A percentile compares a stretch with the other conserved stretches of the same genome.
Conservation (phyloP, 805 yeast genomes). For the Kluyveromyces siamensis region DNA sequence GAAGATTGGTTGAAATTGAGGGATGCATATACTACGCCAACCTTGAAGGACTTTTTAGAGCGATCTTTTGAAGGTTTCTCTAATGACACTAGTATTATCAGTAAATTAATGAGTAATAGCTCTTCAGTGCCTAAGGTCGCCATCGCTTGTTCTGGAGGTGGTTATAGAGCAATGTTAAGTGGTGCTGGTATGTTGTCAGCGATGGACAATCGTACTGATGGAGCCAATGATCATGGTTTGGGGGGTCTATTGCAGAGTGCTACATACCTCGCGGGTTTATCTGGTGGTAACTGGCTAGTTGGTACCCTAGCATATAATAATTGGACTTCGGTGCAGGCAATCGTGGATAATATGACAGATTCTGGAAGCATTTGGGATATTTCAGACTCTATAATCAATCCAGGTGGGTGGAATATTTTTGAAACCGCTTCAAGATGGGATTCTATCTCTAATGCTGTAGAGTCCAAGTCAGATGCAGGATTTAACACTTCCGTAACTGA, state of each 20-base stretch:
- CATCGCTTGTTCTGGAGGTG: constrained; percentile 74
- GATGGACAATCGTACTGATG: constrained; percentile 61
- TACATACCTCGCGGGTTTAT: constrained; percentile 65
- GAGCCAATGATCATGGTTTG: constrained; percentile 45
- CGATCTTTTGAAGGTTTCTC: constrained; percentile 18
- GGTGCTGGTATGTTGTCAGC: constrained; percentile 84
- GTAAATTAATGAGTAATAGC: constrained; percentile 14
- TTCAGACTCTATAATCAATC: constrained; percentile 48
- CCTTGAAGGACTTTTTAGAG: constrained; percentile 28
- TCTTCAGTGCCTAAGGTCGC: constrained; percentile 36
- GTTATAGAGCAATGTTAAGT: constrained; percentile 77
- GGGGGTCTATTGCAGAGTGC: constrained; percentile 70
- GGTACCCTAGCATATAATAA: constrained; percentile 62
- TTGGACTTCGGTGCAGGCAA: constrained; percentile 61
- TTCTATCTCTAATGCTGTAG: constrained; percentile 44
- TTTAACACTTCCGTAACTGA: constrained; percentile 61
- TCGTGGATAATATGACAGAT: constrained; percentile 31
- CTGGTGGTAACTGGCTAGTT: constrained; percentile 82
- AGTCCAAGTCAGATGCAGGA: constrained; percentile 53
- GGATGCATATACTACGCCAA: constrained; percentile 37
- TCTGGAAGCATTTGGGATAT: constrained; percentile 58
- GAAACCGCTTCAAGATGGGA: constrained; percentile 45
- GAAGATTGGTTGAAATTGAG: constrained; percentile 42
- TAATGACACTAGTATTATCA: constrained; percentile 10
- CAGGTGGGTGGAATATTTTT: constrained; percentile 56